A percentile compares a stretch with the other conserved stretches of the same genome.
These are phyloP conservation scores for Penicillium italicum DNA, from an alignment of 2,329 filamentous ascomycete genomes.

Conservation along the genomic window DNA sequence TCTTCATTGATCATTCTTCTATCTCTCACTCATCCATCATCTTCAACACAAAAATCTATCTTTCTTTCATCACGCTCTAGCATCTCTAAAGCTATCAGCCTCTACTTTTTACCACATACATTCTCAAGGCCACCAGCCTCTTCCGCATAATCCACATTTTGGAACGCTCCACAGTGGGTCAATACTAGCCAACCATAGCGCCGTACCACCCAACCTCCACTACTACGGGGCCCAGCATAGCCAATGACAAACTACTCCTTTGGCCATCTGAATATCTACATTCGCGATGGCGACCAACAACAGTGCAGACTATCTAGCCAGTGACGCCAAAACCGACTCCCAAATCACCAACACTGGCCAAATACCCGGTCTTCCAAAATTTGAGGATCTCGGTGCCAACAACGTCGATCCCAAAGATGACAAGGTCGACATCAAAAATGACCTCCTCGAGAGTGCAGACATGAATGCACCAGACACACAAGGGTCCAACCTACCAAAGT, in stretches of 20 bases:
- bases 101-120: background rate
- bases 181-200: background rate
- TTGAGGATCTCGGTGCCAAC: background rate
- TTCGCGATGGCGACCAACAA: background rate
- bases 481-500: background rate
- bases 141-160: background rate
- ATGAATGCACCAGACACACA: background rate
- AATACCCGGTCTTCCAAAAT: background rate
- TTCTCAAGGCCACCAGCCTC: background rate
- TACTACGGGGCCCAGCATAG: fast-evolving
- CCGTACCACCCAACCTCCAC: fast-evolving
- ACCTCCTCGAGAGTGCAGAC: background rate
- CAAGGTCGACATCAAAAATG: background rate
- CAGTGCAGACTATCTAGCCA: no score
- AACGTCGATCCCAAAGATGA: background rate
- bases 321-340: background rate
- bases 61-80: background rate
- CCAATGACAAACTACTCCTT: background rate
- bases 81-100: background rate
- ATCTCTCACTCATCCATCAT: background rate
- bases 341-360: background rate
- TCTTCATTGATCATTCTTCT: background rate
- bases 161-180: background rate
- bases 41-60: background rate
- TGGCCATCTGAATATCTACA: background rate